Base-by-base conservation (phyloP, 345 rosid genomes). In the Linum tenue region DNA sequence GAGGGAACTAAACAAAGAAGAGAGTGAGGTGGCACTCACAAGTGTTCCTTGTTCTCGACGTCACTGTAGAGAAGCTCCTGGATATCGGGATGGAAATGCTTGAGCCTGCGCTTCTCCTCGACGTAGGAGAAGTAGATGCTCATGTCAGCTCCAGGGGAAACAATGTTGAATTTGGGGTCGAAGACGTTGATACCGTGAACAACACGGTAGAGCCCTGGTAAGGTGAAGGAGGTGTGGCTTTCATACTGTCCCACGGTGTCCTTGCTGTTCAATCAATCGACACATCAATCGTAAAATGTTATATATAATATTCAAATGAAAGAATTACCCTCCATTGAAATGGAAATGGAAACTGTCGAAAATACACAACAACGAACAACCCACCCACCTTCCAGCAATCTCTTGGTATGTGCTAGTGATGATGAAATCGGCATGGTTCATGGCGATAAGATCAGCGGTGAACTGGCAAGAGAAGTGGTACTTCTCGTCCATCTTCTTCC, bases 131-230 rank as follows among this genome's bases (percentile, higher is more conserved):
- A 84, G 41, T 83, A 84, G 67, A 86, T 79, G 65, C 78, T 66
- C 86, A 80, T 80, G 64, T 86, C 86, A 43, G 86, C 88, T 35
- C 85, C 88, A 42, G 86, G 91, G 43, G 88, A 84, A 51, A 82
- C 91, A 15, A 84, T 84, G 22, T 82, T 86, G 65, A 86, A 84
- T 73, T 83, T 83, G 5, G 91, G 83, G 72, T 83, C 78, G 57
- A 81, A 83, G 61, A 86, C 88, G 71, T 86, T 73, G 7, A 86
- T 76, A 36, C 91, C 91, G 56, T 86, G 86, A 56, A 83, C 84
- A 70, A 83, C 88, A 37, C 79, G 72, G 56, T 86, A 83, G 50
- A 78, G 78, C 43, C 88, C 86, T 37, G 88, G 88, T 55, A 85
- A 82, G 56, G 88, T 83, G 65, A 83, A 85, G 69, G 84, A 78